Percentiles rank a stretch among this genome's conserved stretches.
These are phyloP conservation scores for Schizothecium vesticola DNA, from an alignment of 495 filamentous ascomycete species.

Conservation along the genomic window DNA sequence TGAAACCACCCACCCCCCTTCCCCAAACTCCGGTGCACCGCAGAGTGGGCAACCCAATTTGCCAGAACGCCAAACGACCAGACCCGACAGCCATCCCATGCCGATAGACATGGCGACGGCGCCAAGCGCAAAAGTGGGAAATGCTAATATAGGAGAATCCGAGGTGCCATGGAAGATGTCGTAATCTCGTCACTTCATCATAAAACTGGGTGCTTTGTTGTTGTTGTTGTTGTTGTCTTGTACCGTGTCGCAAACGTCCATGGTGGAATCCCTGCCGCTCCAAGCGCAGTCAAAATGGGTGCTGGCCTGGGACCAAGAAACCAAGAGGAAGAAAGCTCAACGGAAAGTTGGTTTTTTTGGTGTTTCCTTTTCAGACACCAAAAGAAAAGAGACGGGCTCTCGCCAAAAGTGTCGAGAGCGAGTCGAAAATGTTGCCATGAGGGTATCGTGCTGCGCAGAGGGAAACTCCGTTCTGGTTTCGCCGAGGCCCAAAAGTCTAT, in stretches of 20 bases:
- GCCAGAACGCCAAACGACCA: neutral
- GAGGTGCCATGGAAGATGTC: slow-evolving; percentile 11
- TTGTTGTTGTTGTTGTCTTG: slow-evolving; percentile 5
- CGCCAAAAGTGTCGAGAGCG: neutral
- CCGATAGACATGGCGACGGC: neutral
- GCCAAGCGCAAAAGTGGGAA: slow-evolving; percentile 5
- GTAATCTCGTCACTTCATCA: slow-evolving; percentile 24
- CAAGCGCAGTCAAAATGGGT: slow-evolving; percentile 16
- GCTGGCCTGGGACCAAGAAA: neutral
- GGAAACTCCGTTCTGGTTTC: neutral
- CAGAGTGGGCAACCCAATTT: neutral
- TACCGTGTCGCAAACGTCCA: slow-evolving; percentile 4
- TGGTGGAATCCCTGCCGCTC: slow-evolving; percentile 12
- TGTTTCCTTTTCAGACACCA: neutral
- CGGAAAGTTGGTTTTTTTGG: neutral
- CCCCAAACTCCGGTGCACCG: neutral
- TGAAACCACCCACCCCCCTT: neutral
- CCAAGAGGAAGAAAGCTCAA: neutral
- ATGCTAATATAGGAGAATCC: slow-evolving; percentile 11
- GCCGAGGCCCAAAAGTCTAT: neutral
- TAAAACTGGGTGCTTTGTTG: slow-evolving; percentile 10
- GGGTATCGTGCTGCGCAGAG: neutral
- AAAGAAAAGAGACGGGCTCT: neutral
- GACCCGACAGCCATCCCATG: neutral
- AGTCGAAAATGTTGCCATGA: neutral